Evolutionary conservation across 1,284 basidiomycete genomes (phyloP).

Genomic region (Fomitopsis pinicola): DNA sequence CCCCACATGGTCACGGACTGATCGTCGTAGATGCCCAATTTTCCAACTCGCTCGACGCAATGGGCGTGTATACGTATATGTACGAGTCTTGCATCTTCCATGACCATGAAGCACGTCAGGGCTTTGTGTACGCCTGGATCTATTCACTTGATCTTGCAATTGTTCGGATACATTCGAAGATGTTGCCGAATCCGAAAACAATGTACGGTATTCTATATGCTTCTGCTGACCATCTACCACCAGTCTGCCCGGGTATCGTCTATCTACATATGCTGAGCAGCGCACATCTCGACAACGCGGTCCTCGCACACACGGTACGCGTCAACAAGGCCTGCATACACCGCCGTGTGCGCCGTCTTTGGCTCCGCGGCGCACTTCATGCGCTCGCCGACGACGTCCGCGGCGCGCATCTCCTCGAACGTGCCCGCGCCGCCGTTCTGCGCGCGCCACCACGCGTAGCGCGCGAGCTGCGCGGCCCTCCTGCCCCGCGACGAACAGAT

Average conservation of each 20-base stretch:
- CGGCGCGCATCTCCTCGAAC: constrained; percentile 60
- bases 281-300: constrained; percentile 30
- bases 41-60: too few relatives aligned
- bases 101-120: too few relatives aligned
- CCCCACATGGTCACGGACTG: too few relatives aligned
- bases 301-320: constrained; percentile 38
- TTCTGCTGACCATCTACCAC: not conserved
- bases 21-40: too few relatives aligned
- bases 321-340: constrained; percentile 31
- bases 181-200: too few relatives aligned
- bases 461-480: constrained; percentile 65
- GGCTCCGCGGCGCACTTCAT: constrained; percentile 61
- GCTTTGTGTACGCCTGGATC: too few relatives aligned
- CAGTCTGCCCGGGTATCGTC: not conserved
- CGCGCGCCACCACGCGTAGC: constrained; percentile 64
- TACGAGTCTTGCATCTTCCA: too few relatives aligned
- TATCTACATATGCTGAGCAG: not conserved
- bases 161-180: too few relatives aligned
- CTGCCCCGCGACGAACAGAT: constrained; percentile 67
- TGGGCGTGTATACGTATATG: too few relatives aligned
- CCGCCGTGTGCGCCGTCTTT: constrained; percentile 25
- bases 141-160: too few relatives aligned
- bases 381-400: constrained; percentile 40
- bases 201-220: too few relatives aligned
- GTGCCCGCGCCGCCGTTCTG: constrained; percentile 39